phyloP scores from a whole-genome alignment of 768 basidiomycete species.

The Phaffia tasmanica region DNA sequence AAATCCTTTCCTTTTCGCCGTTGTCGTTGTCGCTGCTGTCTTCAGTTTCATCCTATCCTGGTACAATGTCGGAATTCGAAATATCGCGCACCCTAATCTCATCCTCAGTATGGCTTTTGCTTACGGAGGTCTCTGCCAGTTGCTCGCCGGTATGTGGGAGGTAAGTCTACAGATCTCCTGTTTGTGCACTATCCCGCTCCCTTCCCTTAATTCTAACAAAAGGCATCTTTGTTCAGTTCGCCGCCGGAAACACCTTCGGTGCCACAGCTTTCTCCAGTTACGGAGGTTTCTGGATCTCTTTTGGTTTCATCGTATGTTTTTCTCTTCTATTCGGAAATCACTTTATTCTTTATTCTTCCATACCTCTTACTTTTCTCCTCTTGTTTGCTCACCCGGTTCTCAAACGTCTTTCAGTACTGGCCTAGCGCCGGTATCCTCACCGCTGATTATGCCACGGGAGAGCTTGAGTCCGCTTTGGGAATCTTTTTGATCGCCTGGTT shows the following conservation, averaged over 20 bases:
- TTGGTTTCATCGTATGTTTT: conserved; percentile 4
- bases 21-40: too few species aligned
- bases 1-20: too few species aligned
- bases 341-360: not conserved
- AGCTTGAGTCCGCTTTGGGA: conserved; percentile 18
- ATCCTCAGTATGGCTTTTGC: conserved; percentile 20
- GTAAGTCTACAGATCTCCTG: not conserved
- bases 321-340: not conserved
- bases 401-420: conserved; percentile 14
- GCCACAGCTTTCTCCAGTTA: conserved; percentile 25
- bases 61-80: conserved; percentile 1
- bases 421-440: conserved; percentile 14
- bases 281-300: conserved; percentile 22
- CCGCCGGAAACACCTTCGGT: conserved; percentile 26
- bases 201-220: not conserved
- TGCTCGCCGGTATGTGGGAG: conserved; percentile 25
- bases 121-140: conserved; percentile 23
- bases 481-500: conserved; percentile 23
- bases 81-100: conserved; percentile 17
- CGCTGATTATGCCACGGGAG: conserved; percentile 15
- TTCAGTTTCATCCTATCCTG: not conserved
- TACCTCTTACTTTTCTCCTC: not conserved
- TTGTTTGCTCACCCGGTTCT: not conserved
- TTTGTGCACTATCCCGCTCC: not conserved
- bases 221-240: conserved; percentile 3